Conservation (phyloP, 495 filamentous ascomycete genomes). For the Neurospora africana region DNA sequence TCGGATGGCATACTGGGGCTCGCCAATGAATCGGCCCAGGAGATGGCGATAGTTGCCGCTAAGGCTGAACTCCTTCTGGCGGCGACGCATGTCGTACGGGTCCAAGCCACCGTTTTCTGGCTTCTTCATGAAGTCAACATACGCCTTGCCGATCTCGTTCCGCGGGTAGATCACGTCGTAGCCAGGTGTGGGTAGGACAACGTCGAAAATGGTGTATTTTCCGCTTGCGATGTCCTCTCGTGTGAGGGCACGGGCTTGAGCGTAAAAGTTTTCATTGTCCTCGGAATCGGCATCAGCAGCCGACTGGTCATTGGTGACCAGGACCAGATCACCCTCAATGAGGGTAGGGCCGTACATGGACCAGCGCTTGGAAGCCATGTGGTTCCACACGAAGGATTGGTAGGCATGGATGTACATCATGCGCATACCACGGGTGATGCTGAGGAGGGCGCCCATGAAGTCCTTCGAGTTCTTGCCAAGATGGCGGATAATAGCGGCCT, state of each 20-base stretch:
- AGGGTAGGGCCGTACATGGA: constrained; percentile 56
- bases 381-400: constrained; percentile 90
- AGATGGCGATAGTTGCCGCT: constrained; percentile 80
- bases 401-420: constrained; percentile 96
- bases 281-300: constrained; percentile 44
- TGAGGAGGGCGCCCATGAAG: constrained; percentile 65
- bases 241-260: constrained; percentile 64
- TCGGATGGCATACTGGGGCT: constrained; percentile 53
- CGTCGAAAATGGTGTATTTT: constrained; percentile 71
- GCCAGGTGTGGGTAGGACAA: constrained; percentile 91
- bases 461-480: constrained; percentile 46
- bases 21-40: constrained; percentile 52
- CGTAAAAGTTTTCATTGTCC: constrained; percentile 46
- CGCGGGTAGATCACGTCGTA: constrained; percentile 79
- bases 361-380: constrained; percentile 68
- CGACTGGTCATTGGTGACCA: constrained; percentile 35
- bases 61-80: constrained; percentile 77
- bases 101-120: constrained; percentile 65
- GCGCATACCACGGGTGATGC: constrained; percentile 65
- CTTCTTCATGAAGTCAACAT: constrained; percentile 71
- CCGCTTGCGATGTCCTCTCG: constrained; percentile 70
- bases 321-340: constrained; percentile 76
- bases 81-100: constrained; percentile 78
- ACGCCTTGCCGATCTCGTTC: constrained; percentile 73
- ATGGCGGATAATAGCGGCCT: constrained; percentile 64